phyloP scores from a whole-genome alignment of 2,329 filamentous ascomycete species.

The Pseudomassariella vexata region DNA sequence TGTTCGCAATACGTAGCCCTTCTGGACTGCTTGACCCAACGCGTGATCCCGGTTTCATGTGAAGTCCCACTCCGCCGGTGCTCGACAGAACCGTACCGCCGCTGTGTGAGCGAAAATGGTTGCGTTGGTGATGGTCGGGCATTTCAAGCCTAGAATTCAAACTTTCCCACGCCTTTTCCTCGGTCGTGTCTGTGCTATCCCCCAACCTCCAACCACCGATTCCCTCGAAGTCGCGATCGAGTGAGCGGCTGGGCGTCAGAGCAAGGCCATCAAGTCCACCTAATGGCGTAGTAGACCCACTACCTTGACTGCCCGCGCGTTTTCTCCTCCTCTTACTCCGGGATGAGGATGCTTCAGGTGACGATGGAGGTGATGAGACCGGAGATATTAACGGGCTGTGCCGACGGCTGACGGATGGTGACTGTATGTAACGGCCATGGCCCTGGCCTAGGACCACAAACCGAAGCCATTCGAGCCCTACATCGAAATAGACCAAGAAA shows the following conservation, averaged over 20 bases:
- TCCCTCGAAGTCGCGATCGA: conserved; percentile 53
- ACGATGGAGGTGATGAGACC: conserved; percentile 10
- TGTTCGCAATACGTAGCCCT: conserved; percentile 31
- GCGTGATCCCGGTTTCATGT: conserved; percentile 12
- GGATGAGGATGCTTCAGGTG: conserved; percentile 10
- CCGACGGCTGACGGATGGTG: conserved; percentile 11
- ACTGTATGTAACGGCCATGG: conserved; percentile 19
- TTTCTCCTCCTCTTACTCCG: conserved; percentile 12
- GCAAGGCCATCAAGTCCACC: conserved; percentile 24
- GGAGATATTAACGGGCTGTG: conserved; percentile 10
- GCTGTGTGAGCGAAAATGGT: conserved; percentile 23
- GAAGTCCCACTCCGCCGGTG: conserved; percentile 11
- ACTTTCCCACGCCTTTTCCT: conserved; percentile 32
- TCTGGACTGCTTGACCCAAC: conserved; percentile 23
- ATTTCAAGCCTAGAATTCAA: conserved; percentile 25
- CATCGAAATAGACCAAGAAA: conserved; percentile 57
- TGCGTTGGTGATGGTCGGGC: conserved; percentile 17
- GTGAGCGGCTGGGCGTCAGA: conserved; percentile 40
- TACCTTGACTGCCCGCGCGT: conserved; percentile 16
- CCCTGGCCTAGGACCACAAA: conserved; percentile 43
- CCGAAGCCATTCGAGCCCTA: conserved; percentile 51
- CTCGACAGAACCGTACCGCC: conserved; percentile 17
- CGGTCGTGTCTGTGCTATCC: conserved; percentile 19
- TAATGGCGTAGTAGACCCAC: conserved; percentile 6
- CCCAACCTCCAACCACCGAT: conserved; percentile 51